Conservation (phyloP, 2,329 filamentous ascomycete genomes). For the Penicillium corylophilum region DNA sequence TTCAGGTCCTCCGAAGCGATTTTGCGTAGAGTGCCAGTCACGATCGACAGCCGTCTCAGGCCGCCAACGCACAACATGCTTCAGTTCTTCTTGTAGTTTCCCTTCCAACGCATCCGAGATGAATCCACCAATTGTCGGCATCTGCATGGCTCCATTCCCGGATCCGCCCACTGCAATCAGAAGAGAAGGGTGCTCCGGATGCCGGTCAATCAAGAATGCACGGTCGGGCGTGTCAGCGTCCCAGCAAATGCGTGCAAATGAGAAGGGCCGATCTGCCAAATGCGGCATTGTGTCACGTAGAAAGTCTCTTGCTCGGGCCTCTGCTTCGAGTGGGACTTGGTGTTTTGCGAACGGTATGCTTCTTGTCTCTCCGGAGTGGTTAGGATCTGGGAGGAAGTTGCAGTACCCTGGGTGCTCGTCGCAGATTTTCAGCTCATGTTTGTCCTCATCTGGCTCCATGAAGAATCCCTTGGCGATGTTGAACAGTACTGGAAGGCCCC, state of each 20-base stretch:
- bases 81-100: constrained; percentile 44
- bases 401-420: constrained; percentile 60
- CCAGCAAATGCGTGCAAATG: constrained; percentile 57
- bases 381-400: constrained; percentile 41
- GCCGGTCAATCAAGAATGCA: constrained; percentile 53
- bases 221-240: constrained; percentile 57
- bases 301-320: constrained; percentile 49
- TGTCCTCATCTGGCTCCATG: constrained; percentile 47
- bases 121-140: constrained; percentile 52
- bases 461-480: constrained; percentile 52
- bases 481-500: constrained; percentile 51
- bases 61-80: constrained; percentile 50
- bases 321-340: constrained; percentile 47
- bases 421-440: constrained; percentile 41
- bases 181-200: constrained; percentile 46
- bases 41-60: constrained; percentile 50
- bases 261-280: constrained; percentile 49
- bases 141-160: constrained; percentile 56
- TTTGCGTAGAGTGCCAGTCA: constrained; percentile 51
- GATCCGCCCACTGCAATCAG: constrained; percentile 53
- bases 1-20: constrained; percentile 49
- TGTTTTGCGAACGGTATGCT: constrained; percentile 47
- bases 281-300: constrained; percentile 55
- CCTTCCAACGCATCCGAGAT: constrained; percentile 52
- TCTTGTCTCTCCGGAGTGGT: constrained; percentile 25